phyloP scores from a whole-genome alignment of 495 filamentous ascomycete genomes.

The Talaromyces liani region DNA sequence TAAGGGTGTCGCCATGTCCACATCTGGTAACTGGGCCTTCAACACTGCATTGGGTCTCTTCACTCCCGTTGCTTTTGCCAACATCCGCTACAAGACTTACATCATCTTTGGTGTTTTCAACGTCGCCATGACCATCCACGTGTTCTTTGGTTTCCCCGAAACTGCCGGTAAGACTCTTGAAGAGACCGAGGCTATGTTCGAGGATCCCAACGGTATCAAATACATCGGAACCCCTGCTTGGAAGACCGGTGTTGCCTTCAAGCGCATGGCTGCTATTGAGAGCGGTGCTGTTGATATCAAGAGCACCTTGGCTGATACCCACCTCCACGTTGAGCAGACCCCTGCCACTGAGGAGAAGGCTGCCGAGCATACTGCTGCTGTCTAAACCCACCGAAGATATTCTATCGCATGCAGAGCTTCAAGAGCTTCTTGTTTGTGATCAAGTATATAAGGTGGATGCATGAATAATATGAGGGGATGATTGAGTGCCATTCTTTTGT shows the following conservation, averaged over 20 bases:
- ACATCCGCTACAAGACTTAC: constrained; percentile 68
- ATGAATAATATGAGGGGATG: background rate
- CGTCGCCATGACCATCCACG: constrained; percentile 61
- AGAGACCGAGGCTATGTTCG: constrained; percentile 67
- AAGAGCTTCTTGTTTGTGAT: background rate
- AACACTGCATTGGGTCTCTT: constrained; percentile 78
- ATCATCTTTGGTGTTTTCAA: constrained; percentile 72
- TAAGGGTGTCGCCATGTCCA: constrained; percentile 64
- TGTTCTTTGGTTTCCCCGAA: constrained; percentile 79
- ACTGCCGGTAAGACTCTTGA: constrained; percentile 77
- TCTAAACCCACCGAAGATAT: background rate
- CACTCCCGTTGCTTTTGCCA: constrained; percentile 65
- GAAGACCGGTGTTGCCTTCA: constrained; percentile 49
- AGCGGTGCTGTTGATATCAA: constrained; percentile 1
- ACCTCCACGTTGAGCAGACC: constrained; percentile 1
- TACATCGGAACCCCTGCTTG: constrained; percentile 62
- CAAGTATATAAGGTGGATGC: background rate
- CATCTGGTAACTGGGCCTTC: constrained; percentile 69
- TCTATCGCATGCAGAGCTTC: background rate
- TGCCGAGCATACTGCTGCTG: background rate
- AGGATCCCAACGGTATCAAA: constrained; percentile 48
- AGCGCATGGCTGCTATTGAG: constrained; percentile 9
- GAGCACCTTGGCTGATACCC: background rate
- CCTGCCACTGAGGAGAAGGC: background rate
- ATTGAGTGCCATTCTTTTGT: background rate